These are phyloP conservation scores for Yueomyces sinensis DNA, from an alignment of 805 yeast species.

Conservation along the genomic window DNA sequence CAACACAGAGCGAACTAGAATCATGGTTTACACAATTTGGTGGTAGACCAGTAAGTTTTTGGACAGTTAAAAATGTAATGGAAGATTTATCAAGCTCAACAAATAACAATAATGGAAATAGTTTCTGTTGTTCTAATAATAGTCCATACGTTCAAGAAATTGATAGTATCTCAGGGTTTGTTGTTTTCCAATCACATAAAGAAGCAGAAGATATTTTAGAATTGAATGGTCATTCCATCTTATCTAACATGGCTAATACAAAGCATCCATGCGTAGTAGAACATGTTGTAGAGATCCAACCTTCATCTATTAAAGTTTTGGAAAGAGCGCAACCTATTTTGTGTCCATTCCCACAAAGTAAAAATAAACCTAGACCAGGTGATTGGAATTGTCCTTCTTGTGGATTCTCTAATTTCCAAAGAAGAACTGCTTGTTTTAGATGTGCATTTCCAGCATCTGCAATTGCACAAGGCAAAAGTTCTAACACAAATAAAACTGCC, in stretches of 20 bases:
- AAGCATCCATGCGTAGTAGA: slow-evolving; percentile 33
- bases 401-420: slow-evolving; percentile 88
- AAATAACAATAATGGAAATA: slow-evolving; percentile 13
- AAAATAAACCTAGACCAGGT: slow-evolving; percentile 88
- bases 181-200: slow-evolving; percentile 71
- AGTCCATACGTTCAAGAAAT: slow-evolving; percentile 30
- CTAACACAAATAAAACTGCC: neutral
- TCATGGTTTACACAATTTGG: slow-evolving; percentile 85
- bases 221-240: slow-evolving; percentile 56
- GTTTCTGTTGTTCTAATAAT: slow-evolving; percentile 13
- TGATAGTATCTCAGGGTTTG: slow-evolving; percentile 62
- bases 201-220: slow-evolving; percentile 70
- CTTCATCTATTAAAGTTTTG: slow-evolving; percentile 64
- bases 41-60: slow-evolving; percentile 74
- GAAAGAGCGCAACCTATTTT: slow-evolving; percentile 75
- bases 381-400: slow-evolving; percentile 98
- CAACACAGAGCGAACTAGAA: slow-evolving; percentile 83
- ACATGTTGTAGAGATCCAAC: slow-evolving; percentile 69
- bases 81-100: slow-evolving; percentile 16
- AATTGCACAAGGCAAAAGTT: slow-evolving; percentile 14
- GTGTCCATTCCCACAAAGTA: slow-evolving; percentile 71
- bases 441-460: slow-evolving; percentile 79
- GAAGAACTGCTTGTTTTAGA: slow-evolving; percentile 87
- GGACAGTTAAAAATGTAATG: slow-evolving; percentile 60
- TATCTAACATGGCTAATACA: slow-evolving; percentile 23